A percentile compares a stretch with the other conserved stretches of the same genome.
Conservation (phyloP, 2,329 filamentous ascomycete genomes). For the Rutstroemia sydowiana region DNA sequence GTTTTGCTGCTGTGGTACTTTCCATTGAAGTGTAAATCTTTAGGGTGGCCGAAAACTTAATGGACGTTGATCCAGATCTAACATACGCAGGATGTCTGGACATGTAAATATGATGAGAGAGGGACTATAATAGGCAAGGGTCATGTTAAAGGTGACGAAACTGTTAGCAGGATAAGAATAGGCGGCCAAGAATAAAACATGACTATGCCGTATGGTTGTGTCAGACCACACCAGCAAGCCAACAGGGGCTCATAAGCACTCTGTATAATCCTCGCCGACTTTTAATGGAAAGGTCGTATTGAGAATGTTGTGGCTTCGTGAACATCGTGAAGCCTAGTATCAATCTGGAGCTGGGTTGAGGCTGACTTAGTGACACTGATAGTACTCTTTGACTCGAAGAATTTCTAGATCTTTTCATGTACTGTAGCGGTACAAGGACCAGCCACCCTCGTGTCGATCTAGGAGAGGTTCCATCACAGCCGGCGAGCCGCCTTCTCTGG, state of each 20-base stretch:
- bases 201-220: slow-evolving; percentile 1
- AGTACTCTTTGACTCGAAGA: neutral
- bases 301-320: slow-evolving; percentile 8
- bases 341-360: slow-evolving; percentile 3
- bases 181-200: slow-evolving; percentile 1
- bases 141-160: neutral
- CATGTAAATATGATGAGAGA: neutral
- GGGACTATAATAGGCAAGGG: neutral
- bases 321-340: slow-evolving; percentile 1
- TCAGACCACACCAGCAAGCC: neutral
- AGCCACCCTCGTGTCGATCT: slow-evolving; percentile 8
- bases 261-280: slow-evolving; percentile 7
- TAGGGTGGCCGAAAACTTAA: neutral
- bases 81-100: no score
- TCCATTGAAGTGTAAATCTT: slow-evolving; percentile 4
- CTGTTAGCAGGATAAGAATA: slow-evolving; percentile 3
- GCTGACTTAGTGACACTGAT: neutral
- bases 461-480: neutral
- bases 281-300: slow-evolving; percentile 7
- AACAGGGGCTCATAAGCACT: neutral
- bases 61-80: neutral
- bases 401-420: neutral
- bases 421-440: neutral
- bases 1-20: neutral
- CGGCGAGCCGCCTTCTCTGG: neutral